Percentiles rank a stretch among this genome's conserved stretches.
phyloP scores from a whole-genome alignment of 2,329 filamentous ascomycete genomes.

The Fusarium miscanthi region DNA sequence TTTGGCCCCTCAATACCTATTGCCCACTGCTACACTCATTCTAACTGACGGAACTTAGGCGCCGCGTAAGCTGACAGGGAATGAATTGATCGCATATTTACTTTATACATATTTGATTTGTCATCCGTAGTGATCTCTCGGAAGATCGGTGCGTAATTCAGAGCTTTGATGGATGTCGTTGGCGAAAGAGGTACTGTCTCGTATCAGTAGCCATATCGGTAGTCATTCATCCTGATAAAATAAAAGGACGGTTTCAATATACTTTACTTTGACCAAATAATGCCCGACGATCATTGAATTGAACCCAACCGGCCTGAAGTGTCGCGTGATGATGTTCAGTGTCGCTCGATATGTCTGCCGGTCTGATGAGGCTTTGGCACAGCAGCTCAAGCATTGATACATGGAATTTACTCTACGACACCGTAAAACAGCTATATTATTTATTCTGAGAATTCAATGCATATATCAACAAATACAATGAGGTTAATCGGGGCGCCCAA shows the following conservation, averaged over 20 bases:
- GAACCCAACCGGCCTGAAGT: fast-evolving
- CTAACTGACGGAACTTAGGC: background rate
- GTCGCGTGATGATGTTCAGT: background rate
- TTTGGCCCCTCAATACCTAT: background rate
- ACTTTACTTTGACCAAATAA: fast-evolving
- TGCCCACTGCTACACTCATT: background rate
- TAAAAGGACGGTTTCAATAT: fast-evolving
- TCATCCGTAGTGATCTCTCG: background rate
- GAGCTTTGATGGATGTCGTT: background rate
- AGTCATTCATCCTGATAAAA: background rate
- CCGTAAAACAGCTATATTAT: fast-evolving
- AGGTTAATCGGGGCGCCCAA: background rate
- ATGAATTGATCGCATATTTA: background rate
- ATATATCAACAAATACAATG: too few species aligned
- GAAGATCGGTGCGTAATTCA: background rate
- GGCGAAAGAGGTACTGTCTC: background rate
- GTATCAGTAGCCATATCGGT: background rate
- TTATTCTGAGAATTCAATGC: fast-evolving
- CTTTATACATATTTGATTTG: background rate
- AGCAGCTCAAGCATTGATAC: too few species aligned
- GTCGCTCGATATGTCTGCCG: background rate
- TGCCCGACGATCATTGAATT: fast-evolving
- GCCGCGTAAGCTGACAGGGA: background rate
- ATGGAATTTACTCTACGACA: background rate
- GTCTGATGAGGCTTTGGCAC: background rate